Evolutionary conservation across 139 green algal species (phyloP), one percentile per base, ranked within the genome.

Genomic region (Chlorella sp.): DNA sequence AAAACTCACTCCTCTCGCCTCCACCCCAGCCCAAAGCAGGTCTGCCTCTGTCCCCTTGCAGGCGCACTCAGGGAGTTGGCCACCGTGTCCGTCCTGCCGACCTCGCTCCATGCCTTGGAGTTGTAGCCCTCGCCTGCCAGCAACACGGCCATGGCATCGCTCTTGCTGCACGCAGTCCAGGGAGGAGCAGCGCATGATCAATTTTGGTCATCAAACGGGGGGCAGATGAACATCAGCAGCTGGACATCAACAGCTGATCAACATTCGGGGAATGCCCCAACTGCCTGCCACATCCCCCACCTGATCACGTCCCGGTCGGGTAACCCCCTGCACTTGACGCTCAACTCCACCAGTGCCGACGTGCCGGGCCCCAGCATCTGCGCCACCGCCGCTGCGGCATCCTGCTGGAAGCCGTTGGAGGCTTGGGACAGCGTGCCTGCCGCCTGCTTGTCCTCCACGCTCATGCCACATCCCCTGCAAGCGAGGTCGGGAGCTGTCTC

Each of bases 141-240:
- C 34, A 91, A 64, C 14, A 91, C 65, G 0, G 72, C 88, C 76
- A 91, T 88, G 34, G 88, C 65, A n/a, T 90, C 88, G 8, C 74
- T 85, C 44, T 89, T 86, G 72, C 88, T 91, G 82, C 73, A 75
- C 4, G 68, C 20, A 83, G 32, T 40, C 7, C 24, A 88, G 77
- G 41, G 58, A 7, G 34, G n/a, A 22, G 72, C 41, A 56, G 40
- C 11, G 44, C 11, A 68, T 32, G n/a, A 36, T 82, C 24, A 46
- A 60, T 13, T 62, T n/a, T n/a, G n/a, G n/a, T n/a, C n/a, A n/a
- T n/a, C n/a, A n/a, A n/a, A n/a, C n/a, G n/a, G n/a, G n/a, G n/a
- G n/a, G n/a, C n/a, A n/a, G n/a, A n/a, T n/a, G n/a, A n/a, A n/a
- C n/a, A n/a, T n/a, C n/a, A n/a, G n/a, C n/a, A n/a, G n/a, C n/a